Base-by-base conservation (phyloP, 1,139 yeast genomes). In the Zygoascus sp. region DNA sequence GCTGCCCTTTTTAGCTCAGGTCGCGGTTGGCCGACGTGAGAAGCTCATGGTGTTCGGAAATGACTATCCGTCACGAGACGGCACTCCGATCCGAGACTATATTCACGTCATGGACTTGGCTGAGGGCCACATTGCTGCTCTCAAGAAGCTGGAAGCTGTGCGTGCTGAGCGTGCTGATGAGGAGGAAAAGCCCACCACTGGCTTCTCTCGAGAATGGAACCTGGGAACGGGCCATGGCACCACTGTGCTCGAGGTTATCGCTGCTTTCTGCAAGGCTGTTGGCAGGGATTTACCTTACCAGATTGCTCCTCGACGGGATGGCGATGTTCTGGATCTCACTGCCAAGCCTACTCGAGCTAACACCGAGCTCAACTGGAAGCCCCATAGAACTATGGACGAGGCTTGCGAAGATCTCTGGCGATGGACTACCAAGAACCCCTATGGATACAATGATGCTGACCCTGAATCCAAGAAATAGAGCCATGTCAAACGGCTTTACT, bases 41-140 rank as follows among this genome's bases (percentile, higher is more conserved):
- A 79, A 80, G 62, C 72, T 83, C 48, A 68, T 67, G 15, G 77
- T 83, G 5, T 83, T 81, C 60, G 90, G 92, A 46, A 70, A 74
- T 59, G 88, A 83, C 66, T 82, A 82, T 60, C 71, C 76, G 46
- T 75, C 85, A 43, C 77, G 78, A 52, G 92, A 84, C 64, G 92
- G 94, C 41, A 84, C 94, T 11, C 90, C 92, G 23, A 82, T 84
- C 52, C 74, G 95, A 57, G 95, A 86, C 64, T 85, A 86, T 61
- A 79, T 86, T 51, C 92, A 86, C 60, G 94, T 86, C 17, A 78
- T 83, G 49, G 95, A 86, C 62, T 75, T 86, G 52, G 92, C 92
- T n/a, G 73, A 73, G 58, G 95, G 94, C 43, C 94, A 85, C 56
- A 70, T 84, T 52, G 80, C 89, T 35, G 89, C 92, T 7, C 70